Evolutionary conservation across 345 rosid species (phyloP), one percentile per base, ranked within the genome.

Genomic region (Microthlaspi erraticum): DNA sequence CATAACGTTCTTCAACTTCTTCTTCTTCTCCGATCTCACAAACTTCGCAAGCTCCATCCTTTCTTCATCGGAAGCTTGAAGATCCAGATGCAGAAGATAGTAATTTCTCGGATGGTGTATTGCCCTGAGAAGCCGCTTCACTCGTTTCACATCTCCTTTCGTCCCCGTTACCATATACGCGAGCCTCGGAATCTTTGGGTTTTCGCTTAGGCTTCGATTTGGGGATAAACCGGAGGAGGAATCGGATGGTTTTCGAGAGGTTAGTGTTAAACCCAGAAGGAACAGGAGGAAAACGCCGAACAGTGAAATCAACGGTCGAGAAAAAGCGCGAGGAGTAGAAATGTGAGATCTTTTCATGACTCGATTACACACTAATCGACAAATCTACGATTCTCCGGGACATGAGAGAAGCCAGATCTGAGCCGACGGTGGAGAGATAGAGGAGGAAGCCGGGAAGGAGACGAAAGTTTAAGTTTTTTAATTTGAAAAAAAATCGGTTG

Each of bases 161-260:
- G 95, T 87, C 33, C 99, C 99, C 16, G 89, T 76, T 20, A 93
- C 80, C 72, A 86, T 48, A 81, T 91, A 91, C 1, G 97, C 97
- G 34, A 93, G 65, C 64, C 82, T 82, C 46, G 97, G 93, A 32
- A 74, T 74, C 32, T 46, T 59, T 2, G 72, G 44, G 8, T 52
- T 72, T 56, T 17, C 65, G 9, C 34, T 38, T 53, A 77, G 13
- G 70, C 7, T 74, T 12, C 59, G 73, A 19, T 73, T 41, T 32
- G 58, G 75, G 5, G 12, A 0, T 59, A 17, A 42, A 20, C 58
- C 70, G 39, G 81, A 62, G 10, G 81, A 26, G 0, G 79, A 50
- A 9, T 71, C 67, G 26, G 76, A 71, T 8, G 87, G 76, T 58
- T 64, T 74, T 19, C 81, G 68, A 17, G 53, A 77, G 68, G 72